phyloP scores from a whole-genome alignment of 805 yeast genomes.

The Zygotorulaspora florentina region DNA sequence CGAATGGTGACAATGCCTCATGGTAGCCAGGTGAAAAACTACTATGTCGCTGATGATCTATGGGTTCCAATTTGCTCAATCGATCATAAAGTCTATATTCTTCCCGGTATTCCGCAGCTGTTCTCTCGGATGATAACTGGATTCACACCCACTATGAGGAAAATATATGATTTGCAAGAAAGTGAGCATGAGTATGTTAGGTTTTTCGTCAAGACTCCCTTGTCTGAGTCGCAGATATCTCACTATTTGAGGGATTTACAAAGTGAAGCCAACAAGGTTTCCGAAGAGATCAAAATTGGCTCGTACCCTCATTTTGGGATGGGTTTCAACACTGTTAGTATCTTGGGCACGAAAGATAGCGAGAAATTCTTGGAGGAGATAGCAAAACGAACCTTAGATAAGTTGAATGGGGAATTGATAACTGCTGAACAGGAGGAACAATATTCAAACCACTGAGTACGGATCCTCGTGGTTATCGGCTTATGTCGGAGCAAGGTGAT shows the following conservation, averaged over 20 bases:
- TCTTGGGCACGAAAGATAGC: slow-evolving; percentile 53
- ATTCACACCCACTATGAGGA: slow-evolving; percentile 37
- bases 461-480: background rate
- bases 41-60: slow-evolving; percentile 47
- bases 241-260: slow-evolving; percentile 56
- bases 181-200: slow-evolving; percentile 37
- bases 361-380: slow-evolving; percentile 39
- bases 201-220: slow-evolving; percentile 56
- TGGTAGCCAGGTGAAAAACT: slow-evolving; percentile 43
- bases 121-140: slow-evolving; percentile 53
- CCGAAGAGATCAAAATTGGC: slow-evolving; percentile 59
- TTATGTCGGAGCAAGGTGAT: background rate
- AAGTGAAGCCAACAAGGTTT: slow-evolving; percentile 31
- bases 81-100: slow-evolving; percentile 58
- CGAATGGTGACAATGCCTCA: slow-evolving; percentile 78
- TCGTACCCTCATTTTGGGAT: slow-evolving; percentile 76
- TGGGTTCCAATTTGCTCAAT: slow-evolving; percentile 86
- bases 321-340: slow-evolving; percentile 64
- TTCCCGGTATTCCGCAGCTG: slow-evolving; percentile 82
- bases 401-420: slow-evolving; percentile 55
- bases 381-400: slow-evolving; percentile 43
- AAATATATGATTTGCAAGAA: slow-evolving; percentile 38
- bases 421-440: slow-evolving; percentile 51
- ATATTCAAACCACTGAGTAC: slow-evolving; percentile 21
- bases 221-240: slow-evolving; percentile 66